Base-by-base conservation (phyloP, 495 filamentous ascomycete genomes). In the Penicillium lividum region DNA sequence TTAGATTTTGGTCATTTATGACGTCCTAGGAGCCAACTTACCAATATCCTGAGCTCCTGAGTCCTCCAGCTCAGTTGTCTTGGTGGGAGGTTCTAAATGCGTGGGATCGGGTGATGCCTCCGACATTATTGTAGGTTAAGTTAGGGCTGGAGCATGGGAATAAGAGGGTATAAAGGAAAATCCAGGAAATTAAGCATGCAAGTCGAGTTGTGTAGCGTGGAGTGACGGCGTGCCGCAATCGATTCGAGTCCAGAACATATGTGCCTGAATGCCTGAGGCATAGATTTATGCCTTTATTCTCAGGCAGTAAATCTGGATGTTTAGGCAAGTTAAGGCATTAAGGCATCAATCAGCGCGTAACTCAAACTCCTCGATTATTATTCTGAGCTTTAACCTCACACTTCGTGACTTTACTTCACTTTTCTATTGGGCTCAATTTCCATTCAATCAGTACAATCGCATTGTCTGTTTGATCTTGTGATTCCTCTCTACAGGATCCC, bases 21-120 rank as follows among this genome's bases (percentile, higher is more conserved):
- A 49, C 47, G 45, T 43, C 38, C 36, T 45, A 51, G 33, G 43
- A 51, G 44, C 31, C 22, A 61, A 55, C 45, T 82, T 81, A 95
- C 91, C 83, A 65, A 91, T 80, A 51, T 96, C 91, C 71, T 87
- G 90, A 64, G 90, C 91, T 70, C 91, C 90, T 54, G 90, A 80
- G 67, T 96, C 92, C 63, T 89, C 81, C 27, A 82, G 68, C 70
- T 84, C 80, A 29, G 84, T 84, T 62, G 82, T 86, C 56, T 80
- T 85, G 53, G 77, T 76, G 44, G 90, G 89, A 61, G 87, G 88
- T 65, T 87, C 80, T 55, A 93, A 77, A 66, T 77, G 66, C 31
- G 70, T 75, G 55, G 75, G 57, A 69, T 72, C 70, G 65, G 72
- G 69, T 48, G 56, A 60, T 63, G 65, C 68, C 64, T 78, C 73